Percentiles rank a stretch among this genome's conserved stretches.
phyloP scores from a whole-genome alignment of 176 grass and related monocot genomes.

The Raddia guianensis region DNA sequence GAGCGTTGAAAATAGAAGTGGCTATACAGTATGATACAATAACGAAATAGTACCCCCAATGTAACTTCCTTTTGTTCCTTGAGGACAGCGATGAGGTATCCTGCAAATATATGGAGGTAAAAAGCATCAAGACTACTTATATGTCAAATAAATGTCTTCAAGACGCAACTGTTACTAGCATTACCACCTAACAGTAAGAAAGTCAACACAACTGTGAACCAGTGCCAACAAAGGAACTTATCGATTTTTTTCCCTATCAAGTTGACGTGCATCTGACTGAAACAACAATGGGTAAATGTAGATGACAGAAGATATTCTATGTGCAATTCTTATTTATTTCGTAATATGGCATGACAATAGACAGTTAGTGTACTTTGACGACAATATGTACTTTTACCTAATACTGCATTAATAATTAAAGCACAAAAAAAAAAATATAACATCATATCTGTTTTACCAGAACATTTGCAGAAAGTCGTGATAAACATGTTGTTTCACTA shows the following conservation, averaged over 20 bases:
- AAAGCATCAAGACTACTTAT: slow-evolving; percentile 26
- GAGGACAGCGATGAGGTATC: slow-evolving; percentile 23
- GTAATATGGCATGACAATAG: slow-evolving; percentile 13
- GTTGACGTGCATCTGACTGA: background rate
- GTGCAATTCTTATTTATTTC: background rate
- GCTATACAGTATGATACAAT: background rate
- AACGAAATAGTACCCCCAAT: slow-evolving; percentile 53
- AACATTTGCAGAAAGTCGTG: background rate
- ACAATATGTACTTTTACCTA: slow-evolving; percentile 18
- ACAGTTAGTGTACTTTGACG: slow-evolving; percentile 16
- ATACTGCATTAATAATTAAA: slow-evolving; percentile 28
- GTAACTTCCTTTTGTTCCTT: slow-evolving; percentile 66
- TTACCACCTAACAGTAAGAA: slow-evolving; percentile 14
- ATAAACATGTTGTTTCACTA: slow-evolving; percentile 2
- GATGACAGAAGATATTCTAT: background rate
- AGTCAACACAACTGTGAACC: slow-evolving; percentile 11
- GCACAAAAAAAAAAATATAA: background rate
- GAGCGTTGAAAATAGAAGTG: slow-evolving; percentile 3
- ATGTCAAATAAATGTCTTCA: slow-evolving; percentile 17
- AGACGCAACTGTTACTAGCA: slow-evolving; percentile 7
- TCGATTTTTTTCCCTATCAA: background rate
- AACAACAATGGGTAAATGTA: slow-evolving; percentile 4
- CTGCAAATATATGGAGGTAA: slow-evolving; percentile 37
- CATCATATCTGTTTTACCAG: background rate
- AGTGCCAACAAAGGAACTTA: background rate